Evolutionary conservation across 2,329 filamentous ascomycete genomes (phyloP).

Genomic region (Pseudohalonectria lignicola): DNA sequence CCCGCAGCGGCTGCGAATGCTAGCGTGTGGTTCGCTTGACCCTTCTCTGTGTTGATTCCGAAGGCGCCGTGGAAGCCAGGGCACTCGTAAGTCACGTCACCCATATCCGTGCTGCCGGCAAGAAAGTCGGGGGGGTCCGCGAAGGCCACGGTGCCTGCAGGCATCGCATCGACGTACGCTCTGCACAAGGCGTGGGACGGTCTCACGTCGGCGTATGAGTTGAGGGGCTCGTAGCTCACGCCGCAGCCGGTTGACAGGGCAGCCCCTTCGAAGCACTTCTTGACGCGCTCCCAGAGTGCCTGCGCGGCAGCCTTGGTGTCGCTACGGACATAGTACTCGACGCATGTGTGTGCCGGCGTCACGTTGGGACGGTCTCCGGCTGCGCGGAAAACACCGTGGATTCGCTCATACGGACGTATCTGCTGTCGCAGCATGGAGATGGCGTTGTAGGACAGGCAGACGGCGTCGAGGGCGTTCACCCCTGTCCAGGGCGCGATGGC

Average conservation of each 20-base stretch:
- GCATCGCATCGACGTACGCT: slow-evolving; percentile 18
- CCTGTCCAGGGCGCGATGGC: slow-evolving; percentile 34
- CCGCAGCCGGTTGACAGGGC: slow-evolving; percentile 23
- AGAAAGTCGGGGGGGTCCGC: slow-evolving; percentile 16
- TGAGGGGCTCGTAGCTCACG: slow-evolving; percentile 15
- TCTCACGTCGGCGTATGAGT: slow-evolving; percentile 19
- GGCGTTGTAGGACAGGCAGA: slow-evolving; percentile 23
- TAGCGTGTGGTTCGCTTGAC: slow-evolving; percentile 28
- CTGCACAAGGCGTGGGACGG: slow-evolving; percentile 8
- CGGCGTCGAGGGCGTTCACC: slow-evolving; percentile 34
- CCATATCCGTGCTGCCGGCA: slow-evolving; percentile 24
- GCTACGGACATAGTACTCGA: slow-evolving; percentile 32
- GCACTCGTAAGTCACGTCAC: slow-evolving; percentile 30
- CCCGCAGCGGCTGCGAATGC: slow-evolving; percentile 26
- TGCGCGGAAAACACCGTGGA: slow-evolving; percentile 35
- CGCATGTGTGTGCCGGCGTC: slow-evolving; percentile 24
- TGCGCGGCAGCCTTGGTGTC: slow-evolving; percentile 22
- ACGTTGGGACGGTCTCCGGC: slow-evolving; percentile 23
- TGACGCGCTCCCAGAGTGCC: slow-evolving; percentile 16
- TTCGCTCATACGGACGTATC: slow-evolving; percentile 31
- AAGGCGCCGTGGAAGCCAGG: slow-evolving; percentile 31
- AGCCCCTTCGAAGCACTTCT: slow-evolving; percentile 21
- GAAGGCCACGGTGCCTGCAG: slow-evolving; percentile 16
- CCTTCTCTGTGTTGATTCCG: slow-evolving; percentile 21
- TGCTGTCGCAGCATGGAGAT: slow-evolving; percentile 35